A percentile compares a stretch with the other conserved stretches of the same genome.
Evolutionary conservation across 2,329 filamentous ascomycete species (phyloP).

Genomic region (Aspergillus latus): DNA sequence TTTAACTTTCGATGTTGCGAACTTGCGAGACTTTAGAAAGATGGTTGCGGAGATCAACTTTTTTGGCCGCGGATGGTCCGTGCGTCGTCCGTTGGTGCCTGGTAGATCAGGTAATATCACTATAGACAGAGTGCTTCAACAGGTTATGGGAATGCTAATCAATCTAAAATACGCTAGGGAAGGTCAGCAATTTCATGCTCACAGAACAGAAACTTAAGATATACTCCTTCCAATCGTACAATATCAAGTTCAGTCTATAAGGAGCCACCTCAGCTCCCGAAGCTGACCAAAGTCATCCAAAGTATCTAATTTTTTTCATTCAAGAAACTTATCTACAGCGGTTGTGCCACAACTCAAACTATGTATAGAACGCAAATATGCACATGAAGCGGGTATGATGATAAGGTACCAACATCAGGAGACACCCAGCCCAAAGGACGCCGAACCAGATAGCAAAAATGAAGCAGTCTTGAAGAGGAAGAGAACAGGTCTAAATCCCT

Average conservation of each 20-base stretch:
- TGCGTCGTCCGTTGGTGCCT: neutral
- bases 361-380: constrained; percentile 21
- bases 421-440: constrained; percentile 17
- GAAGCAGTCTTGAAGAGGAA: constrained; percentile 10
- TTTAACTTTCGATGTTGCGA: neutral
- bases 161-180: too few species aligned
- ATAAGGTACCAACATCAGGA: constrained; percentile 14
- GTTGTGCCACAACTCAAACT: constrained; percentile 10
- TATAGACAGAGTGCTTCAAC: neutral
- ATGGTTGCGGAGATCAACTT: constrained; percentile 13
- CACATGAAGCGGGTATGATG: constrained; percentile 22
- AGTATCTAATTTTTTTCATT: constrained; percentile 7
- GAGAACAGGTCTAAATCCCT: constrained; percentile 55
- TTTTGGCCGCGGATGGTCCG: constrained; percentile 19
- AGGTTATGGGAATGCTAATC: too few species aligned
- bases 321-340: constrained; percentile 9
- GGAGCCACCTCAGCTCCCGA: too few species aligned
- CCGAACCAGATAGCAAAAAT: neutral
- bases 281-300: neutral
- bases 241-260: too few species aligned
- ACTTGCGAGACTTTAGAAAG: neutral
- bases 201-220: too few species aligned
- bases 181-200: too few species aligned
- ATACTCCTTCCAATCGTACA: too few species aligned
- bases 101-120: constrained; percentile 1